Evolutionary conservation across 2,329 filamentous ascomycete species (phyloP).

Genomic region (Penicillium concentricum): DNA sequence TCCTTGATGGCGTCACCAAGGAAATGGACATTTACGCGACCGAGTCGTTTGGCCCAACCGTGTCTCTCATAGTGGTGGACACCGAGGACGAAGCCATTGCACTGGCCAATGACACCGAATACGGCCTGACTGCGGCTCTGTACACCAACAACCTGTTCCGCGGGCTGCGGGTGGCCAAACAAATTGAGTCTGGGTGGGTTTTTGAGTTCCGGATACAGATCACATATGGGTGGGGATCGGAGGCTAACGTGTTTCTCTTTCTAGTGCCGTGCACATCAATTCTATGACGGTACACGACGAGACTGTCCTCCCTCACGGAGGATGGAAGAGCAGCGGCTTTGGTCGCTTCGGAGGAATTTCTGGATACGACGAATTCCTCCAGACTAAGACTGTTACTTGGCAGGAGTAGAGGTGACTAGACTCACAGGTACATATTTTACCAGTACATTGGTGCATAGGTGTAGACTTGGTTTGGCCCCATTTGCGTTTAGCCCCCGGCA

Average conservation of each 20-base stretch:
- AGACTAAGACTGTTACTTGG: conserved; percentile 65
- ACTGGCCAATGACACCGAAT: conserved; percentile 79
- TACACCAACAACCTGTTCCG: conserved; percentile 68
- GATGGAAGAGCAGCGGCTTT: conserved; percentile 55
- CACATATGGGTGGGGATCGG: neutral
- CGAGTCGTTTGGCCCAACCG: conserved; percentile 76
- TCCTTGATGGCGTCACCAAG: conserved; percentile 65
- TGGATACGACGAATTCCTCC: conserved; percentile 62
- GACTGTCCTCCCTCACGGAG: conserved; percentile 63
- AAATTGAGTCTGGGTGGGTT: conserved; percentile 62
- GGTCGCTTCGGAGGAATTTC: conserved; percentile 58
- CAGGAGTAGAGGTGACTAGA: conserved; percentile 28
- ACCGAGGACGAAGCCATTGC: conserved; percentile 65
- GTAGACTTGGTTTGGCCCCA: neutral
- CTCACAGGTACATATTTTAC: neutral
- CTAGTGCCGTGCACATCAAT: conserved; percentile 53
- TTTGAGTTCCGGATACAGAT: neutral
- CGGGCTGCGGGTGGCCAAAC: conserved; percentile 59
- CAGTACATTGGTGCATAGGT: neutral
- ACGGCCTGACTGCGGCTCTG: conserved; percentile 68
- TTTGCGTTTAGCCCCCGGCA: neutral
- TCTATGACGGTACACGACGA: conserved; percentile 66
- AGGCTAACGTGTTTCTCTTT: neutral
- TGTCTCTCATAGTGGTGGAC: conserved; percentile 66
- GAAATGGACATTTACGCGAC: conserved; percentile 73